Base-by-base conservation (phyloP, 2,329 filamentous ascomycete genomes). In the Aureobasidium leucospermi region DNA sequence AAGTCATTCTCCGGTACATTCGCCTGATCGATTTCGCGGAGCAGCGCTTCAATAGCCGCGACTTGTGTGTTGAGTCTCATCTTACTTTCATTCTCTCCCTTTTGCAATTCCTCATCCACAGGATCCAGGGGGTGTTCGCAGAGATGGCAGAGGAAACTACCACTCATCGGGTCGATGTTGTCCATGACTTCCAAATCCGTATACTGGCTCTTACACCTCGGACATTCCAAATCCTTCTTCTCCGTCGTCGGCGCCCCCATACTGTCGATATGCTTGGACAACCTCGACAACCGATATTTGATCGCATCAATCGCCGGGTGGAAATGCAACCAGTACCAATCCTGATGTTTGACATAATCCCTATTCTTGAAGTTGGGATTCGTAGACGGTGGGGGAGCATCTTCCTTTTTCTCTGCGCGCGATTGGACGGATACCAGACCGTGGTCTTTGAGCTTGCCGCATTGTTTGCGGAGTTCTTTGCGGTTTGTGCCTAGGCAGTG, bases 301-400 rank as follows among this genome's bases (percentile, higher is more conserved):
- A 96, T 95, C 51, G 90, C 90, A 75, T 99, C 94, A 69, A 99
- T 90, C 38, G 93, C 90, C 60, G 90, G 88, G 61, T 94, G 90
- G 69, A 95, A 95, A 71, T 96, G 92, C 71, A 99, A 93, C 75
- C 90, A 99, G 77, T 96, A 99, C 80, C 96, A 99, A 63, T 93
- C 96, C 67, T 90, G 85, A 70, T 70, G 55, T 11, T 58, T 58
- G 15, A 58, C 65, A 32, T 67, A 68, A 28, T 70, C 53, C n/a
- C 71, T 65, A 58, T 73, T 69, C 47, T 71, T 72, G 31, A 66
- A 67, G 31, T 59, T 66, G 60, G 60, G 32, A 34, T 58, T 53
- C 39, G 46, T 39, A 16, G 19, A 19, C 39, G 58, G 62, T 48
- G 48, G 63, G 63, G 62, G 64, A 64, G 63, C 67, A 48, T 67